Evolutionary conservation across 441 rosid species (phyloP), one percentile per base, ranked within the genome.

Genomic region (Adansonia madagascariensis): DNA sequence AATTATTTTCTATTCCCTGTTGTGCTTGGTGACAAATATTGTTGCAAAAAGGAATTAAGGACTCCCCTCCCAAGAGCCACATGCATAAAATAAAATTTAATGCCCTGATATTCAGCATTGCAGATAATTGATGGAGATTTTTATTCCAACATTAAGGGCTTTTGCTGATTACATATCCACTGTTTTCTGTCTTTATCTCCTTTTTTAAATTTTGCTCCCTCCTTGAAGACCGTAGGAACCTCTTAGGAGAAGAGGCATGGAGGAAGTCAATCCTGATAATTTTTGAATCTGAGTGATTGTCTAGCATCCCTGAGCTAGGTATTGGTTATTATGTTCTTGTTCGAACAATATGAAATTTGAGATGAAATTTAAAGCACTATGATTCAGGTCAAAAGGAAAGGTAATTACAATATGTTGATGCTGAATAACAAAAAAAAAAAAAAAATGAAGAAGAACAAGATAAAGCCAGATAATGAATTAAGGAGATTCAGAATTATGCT

Each of bases 401-500:
- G 10, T 10, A 0, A 35, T 31, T 7, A 27, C 17, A 6, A n/a
- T 17, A 6, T 56, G 20, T 56, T 72, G 27, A 15, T 72, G 52
- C 35, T 56, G 63, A 55, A 56, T 20, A 11, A 10, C 41, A 35
- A 35, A 35, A 35, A 35, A 35, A 31, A 0, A 24, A 27, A 27
- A 27, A 35, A 35, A 35, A 35, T 35, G 12, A 39, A 35, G 39
- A 27, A 31, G 9, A 39, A 35, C 49, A 71, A 22, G 18, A 69
- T 53, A 72, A 52, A 31, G n/a, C 27, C 20, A 10, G 49, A 39
- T 39, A 55, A 72, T 10, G 63, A 43, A 10, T 71, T 2, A 20
- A 52, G 44, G 47, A 31, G 61, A n/a, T 72, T 72, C 44, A 49
- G 14, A 49, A 70, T 50, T 49, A 15, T 70, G 57, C 73, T 50